Evolutionary conservation across 192 early-diverging fungal species (phyloP), one percentile per base, ranked within the genome.

Genomic region (Haplosporangium gracile): DNA sequence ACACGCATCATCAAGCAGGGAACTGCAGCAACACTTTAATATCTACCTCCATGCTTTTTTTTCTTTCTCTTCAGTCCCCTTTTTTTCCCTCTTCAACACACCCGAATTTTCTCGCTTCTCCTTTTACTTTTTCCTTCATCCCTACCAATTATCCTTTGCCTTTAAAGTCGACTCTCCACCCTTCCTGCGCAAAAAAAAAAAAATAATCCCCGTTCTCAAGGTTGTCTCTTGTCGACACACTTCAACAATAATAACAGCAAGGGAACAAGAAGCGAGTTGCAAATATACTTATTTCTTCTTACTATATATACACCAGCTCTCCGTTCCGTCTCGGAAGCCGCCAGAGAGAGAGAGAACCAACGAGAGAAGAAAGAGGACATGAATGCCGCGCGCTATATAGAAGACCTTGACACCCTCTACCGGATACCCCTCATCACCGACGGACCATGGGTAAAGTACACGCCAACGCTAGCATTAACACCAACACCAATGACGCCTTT

Each of bases 361-460:
- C 10, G 69, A 70, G 40, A 20, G 29, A 24, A 10, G 32, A 65
- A 34, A 40, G 24, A 20, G 18, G 26, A 20, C 32, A 65, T 71
- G 36, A 72, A 71, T 43, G 36, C 51, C 20, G 24, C 38, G 20
- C 60, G 29, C 29, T 8, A 65, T 32, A 65, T 32, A 32, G 45
- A n/a, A 55, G 68, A 73, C 26, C 39, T 73, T 32, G 82, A 83
- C 57, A 43, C 68, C 13, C 72, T 83, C 63, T 83, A 83, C n/a
- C 70, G 82, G 55, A 76, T 83, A 72, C 76, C 82, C 18, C 71
- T 83, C 0, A 26, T 63, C 11, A 83, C 76, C 18, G 76, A 83
- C 38, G 82, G 82, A 29, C 77, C 82, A 45, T 83, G 82, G 82
- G 82, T 83, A 78, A 72, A 51, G 5, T 47, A 15, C 32, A 68